Evolutionary conservation across 495 filamentous ascomycete genomes (phyloP), one percentile per base, ranked within the genome.

Genomic region (Bacidia gigantensis): DNA sequence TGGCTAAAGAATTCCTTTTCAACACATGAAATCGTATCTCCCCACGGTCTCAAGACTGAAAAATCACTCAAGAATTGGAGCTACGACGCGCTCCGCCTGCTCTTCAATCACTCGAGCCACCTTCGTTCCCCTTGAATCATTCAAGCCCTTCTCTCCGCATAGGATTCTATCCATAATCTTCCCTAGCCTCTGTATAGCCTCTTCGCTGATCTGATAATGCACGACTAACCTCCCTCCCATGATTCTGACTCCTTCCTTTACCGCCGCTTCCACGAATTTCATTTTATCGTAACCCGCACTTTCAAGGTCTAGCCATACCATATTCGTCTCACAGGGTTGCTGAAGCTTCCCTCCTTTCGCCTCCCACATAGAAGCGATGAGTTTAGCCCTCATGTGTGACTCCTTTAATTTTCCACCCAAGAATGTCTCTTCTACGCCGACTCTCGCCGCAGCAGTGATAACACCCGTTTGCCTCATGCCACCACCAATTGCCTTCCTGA

Each of bases 291-390:
- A 12, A 0, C 56, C 56, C 50, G 67, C 68, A 1, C 59, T 58
- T 22, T 81, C 78, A 25, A 95, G 65, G 66, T 94, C 84, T 52
- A 95, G 57, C 90, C 89, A 97, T 14, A 93, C 79, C 84, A 95
- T 95, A 65, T 97, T 95, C 39, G 89, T 95, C 58, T 95, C 83
- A 2, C 70, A 63, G 1, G 66, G 64, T 23, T 63, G 54, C 25
- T 61, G 52, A 40, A 77, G 51, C 56, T 69, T 71, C 25, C 74
- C 74, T 5, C 74, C 74, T 12, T 81, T 64, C 3, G 62, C 65
- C 2, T 66, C 75, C 86, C 86, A 89, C 52, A 77, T 65, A 23
- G 70, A 65, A 20, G 75, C 82, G 18, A 87, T 64, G 50, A 67
- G 66, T 65, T 78, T 80, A 1, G 89, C 87, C 29, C 71, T 77